Evolutionary conservation across 805 yeast species (phyloP).

Genomic region (Metschnikowia shivogae): DNA sequence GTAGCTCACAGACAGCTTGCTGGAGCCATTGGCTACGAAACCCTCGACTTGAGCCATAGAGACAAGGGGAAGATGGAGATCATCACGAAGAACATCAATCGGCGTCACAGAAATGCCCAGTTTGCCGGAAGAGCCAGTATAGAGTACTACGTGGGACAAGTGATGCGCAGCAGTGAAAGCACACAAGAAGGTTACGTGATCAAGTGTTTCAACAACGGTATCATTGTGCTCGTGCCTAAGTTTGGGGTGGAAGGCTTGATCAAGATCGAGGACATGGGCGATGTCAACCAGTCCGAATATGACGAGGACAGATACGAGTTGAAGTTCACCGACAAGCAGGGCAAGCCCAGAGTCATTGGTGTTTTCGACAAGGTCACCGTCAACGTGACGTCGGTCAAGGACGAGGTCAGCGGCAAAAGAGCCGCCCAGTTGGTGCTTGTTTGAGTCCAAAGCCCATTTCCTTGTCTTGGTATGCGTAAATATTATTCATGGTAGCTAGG

Average conservation of each 20-base stretch:
- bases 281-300: slow-evolving; percentile 57
- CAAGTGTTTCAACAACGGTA: slow-evolving; percentile 89
- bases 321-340: slow-evolving; percentile 47
- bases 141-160: slow-evolving; percentile 97
- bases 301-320: slow-evolving; percentile 77
- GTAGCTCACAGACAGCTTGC: slow-evolving; percentile 97
- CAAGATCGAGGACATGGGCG: slow-evolving; percentile 70
- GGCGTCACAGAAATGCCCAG: slow-evolving; percentile 95
- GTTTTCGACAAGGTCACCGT: slow-evolving; percentile 87
- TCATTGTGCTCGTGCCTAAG: slow-evolving; percentile 90
- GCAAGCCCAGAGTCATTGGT: slow-evolving; percentile 46
- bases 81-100: slow-evolving; percentile 84
- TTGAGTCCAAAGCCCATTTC: slow-evolving; percentile 18
- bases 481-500: neutral
- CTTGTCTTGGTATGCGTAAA: neutral
- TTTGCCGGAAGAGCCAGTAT: slow-evolving; percentile 98
- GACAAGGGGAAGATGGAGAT: slow-evolving; percentile 88
- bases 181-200: slow-evolving; percentile 87
- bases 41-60: slow-evolving; percentile 73
- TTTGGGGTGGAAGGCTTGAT: slow-evolving; percentile 95
- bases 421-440: slow-evolving; percentile 72
- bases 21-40: slow-evolving; percentile 95
- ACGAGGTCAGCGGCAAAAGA: slow-evolving; percentile 87
- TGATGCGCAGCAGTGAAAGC: slow-evolving; percentile 78
- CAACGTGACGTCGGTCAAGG: slow-evolving; percentile 74